Evolutionary conservation across 257 asterid genomes (phyloP).

Genomic region (Gentiana straminea): DNA sequence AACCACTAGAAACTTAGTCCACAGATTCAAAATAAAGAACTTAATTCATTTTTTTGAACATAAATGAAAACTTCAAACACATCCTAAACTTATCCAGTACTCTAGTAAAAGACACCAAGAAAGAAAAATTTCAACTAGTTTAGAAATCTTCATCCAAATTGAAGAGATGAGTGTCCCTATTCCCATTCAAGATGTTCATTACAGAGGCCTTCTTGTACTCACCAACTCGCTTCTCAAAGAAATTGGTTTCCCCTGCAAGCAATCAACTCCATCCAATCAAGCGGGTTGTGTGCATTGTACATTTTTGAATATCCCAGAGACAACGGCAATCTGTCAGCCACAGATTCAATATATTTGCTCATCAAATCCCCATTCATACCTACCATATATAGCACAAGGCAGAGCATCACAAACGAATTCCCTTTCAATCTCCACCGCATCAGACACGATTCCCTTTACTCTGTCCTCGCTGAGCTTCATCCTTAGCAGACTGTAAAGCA

Average conservation of each 20-base stretch:
- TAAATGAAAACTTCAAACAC: too few species aligned
- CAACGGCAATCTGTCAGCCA: conserved; percentile 62
- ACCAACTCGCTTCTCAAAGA: conserved; percentile 87
- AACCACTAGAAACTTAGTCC: too few species aligned
- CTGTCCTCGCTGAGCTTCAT: conserved; percentile 61
- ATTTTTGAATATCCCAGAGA: conserved; percentile 60
- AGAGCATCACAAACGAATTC: conserved; percentile 78
- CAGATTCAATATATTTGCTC: conserved; percentile 75
- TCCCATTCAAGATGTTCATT: conserved; percentile 56
- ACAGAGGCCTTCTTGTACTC: conserved; percentile 52
- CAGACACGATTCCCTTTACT: conserved; percentile 48
- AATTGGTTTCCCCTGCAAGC: conserved; percentile 91
- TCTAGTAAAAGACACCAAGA: too few species aligned
- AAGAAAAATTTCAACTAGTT: too few species aligned
- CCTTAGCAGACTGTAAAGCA: conserved; percentile 39
- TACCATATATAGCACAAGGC: conserved; percentile 55
- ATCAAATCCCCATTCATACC: conserved; percentile 76
- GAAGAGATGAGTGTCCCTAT: conserved; percentile 43
- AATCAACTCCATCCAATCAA: conserved; percentile 95
- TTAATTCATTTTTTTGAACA: too few species aligned
- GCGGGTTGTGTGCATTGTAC: conserved; percentile 58
- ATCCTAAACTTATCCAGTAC: too few species aligned
- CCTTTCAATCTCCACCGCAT: conserved; percentile 73
- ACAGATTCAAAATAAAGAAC: too few species aligned
- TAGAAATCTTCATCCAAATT: conserved; percentile 78